These are phyloP conservation scores for Dactylellina cionopaga DNA, from an alignment of 2,329 filamentous ascomycete species.

Conservation along the genomic window DNA sequence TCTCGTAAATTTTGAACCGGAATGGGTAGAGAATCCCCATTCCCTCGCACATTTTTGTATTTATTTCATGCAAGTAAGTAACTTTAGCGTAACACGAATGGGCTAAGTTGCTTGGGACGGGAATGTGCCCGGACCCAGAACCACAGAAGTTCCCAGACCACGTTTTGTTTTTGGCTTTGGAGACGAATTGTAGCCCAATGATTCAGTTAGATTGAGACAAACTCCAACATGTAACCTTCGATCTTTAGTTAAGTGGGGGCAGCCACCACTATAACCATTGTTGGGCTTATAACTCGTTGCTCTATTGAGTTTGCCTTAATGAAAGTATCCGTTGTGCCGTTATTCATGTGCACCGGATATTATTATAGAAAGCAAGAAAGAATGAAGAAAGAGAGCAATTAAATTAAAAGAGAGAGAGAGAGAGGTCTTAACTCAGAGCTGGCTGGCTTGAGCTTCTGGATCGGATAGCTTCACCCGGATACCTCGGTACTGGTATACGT, in stretches of 20 bases:
- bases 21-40: constrained; percentile 18
- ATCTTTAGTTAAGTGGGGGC: constrained; percentile 19
- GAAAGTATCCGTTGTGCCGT: neutral
- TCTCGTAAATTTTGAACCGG: constrained; percentile 36
- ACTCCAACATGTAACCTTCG: constrained; percentile 9
- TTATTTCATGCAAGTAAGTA: constrained; percentile 38
- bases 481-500: constrained; percentile 24
- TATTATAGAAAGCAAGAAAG: no score
- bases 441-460: constrained; percentile 15
- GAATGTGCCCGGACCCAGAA: constrained; percentile 46
- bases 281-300: neutral
- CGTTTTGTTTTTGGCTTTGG: constrained; percentile 44
- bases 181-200: constrained; percentile 47
- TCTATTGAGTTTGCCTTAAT: neutral
- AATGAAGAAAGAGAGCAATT: no score
- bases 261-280: neutral
- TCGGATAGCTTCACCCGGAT: constrained; percentile 12
- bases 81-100: constrained; percentile 38
- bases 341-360: no score
- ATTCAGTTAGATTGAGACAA: constrained; percentile 30
- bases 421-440: neutral
- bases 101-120: constrained; percentile 32
- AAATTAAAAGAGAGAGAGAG: neutral
- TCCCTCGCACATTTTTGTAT: no score
- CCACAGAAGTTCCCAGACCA: constrained; percentile 46